Evolutionary conservation across 2,329 filamentous ascomycete genomes (phyloP).

Genomic region (Aspergillus sp.): DNA sequence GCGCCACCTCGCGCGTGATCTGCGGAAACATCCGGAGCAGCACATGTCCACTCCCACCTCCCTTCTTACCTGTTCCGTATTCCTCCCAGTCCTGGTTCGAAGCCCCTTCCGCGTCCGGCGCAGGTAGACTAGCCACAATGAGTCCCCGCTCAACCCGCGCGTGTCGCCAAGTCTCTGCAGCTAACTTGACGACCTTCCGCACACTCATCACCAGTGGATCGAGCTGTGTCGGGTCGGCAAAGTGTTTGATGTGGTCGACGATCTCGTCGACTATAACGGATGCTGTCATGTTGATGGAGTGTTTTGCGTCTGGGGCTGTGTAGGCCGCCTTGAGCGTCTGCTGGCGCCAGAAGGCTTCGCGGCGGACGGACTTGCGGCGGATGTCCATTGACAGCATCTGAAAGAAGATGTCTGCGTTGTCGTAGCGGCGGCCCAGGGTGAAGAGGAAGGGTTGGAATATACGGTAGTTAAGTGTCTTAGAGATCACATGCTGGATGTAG

Average conservation of each 20-base stretch:
- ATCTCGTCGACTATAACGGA: conserved; percentile 53
- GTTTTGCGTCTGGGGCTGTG: conserved; percentile 50
- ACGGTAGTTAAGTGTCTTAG: conserved; percentile 49
- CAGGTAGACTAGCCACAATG: conserved; percentile 47
- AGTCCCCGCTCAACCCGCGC: conserved; percentile 52
- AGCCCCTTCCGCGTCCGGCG: conserved; percentile 28
- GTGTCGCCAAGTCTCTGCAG: conserved; percentile 53
- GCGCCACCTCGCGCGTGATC: conserved; percentile 46
- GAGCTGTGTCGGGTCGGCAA: conserved; percentile 45
- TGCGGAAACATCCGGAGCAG: conserved; percentile 48
- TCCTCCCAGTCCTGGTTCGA: conserved; percentile 33
- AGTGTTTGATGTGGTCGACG: conserved; percentile 48
- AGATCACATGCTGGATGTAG: conserved; percentile 51
- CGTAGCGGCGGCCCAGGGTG: conserved; percentile 47
- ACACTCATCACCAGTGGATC: conserved; percentile 47
- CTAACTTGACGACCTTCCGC: conserved; percentile 51
- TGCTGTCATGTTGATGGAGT: conserved; percentile 50
- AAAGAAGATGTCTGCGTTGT: conserved; percentile 52
- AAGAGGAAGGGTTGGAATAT: conserved; percentile 55
- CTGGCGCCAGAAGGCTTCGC: conserved; percentile 53
- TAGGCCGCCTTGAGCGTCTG: conserved; percentile 53
- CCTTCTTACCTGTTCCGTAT: conserved; percentile 21
- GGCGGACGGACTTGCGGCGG: conserved; percentile 49
- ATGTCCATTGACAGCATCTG: conserved; percentile 51
- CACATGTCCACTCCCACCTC: conserved; percentile 28